A percentile compares a stretch with the other conserved stretches of the same genome.
Conservation (phyloP, 208 protist species). For the Acanthamoeba triangularis region DNA sequence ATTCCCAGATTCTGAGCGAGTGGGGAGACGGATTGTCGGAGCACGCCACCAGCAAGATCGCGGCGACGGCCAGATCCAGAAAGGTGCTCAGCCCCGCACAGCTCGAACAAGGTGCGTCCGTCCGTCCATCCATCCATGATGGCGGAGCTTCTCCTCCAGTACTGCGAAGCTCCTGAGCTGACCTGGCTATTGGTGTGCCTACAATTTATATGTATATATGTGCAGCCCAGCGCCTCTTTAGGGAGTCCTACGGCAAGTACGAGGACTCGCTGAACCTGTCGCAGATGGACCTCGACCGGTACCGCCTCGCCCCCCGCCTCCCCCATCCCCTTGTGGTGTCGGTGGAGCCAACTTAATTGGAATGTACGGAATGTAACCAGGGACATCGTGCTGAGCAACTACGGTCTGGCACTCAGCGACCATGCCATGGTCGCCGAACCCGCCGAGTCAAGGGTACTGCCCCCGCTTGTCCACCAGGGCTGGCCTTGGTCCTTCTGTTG, state of each 20-base stretch:
- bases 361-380: not conserved
- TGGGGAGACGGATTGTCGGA: slow-evolving; percentile 72
- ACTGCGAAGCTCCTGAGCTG: not conserved
- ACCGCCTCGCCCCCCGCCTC: not conserved
- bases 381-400: slow-evolving; percentile 78
- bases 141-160: not conserved
- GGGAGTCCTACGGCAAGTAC: slow-evolving; percentile 73
- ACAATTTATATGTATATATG: too few species aligned
- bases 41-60: slow-evolving; percentile 72
- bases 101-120: not conserved
- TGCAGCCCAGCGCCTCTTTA: slow-evolving; percentile 57
- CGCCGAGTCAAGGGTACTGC: not conserved
- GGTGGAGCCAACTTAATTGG: not conserved
- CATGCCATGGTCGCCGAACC: slow-evolving; percentile 64
- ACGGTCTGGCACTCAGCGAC: slow-evolving; percentile 70
- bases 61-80: not conserved
- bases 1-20: slow-evolving; percentile 67
- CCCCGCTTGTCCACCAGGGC: too few species aligned
- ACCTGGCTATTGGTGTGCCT: too few species aligned
- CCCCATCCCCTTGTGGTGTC: not conserved
- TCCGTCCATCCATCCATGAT: too few species aligned
- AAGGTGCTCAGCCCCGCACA: not conserved
- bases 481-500: too few species aligned
- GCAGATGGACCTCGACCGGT: slow-evolving; percentile 1
- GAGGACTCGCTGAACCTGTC: not conserved